Evolutionary conservation across 2,329 filamentous ascomycete species (phyloP).

Genomic region (Xylariaceae sp.): DNA sequence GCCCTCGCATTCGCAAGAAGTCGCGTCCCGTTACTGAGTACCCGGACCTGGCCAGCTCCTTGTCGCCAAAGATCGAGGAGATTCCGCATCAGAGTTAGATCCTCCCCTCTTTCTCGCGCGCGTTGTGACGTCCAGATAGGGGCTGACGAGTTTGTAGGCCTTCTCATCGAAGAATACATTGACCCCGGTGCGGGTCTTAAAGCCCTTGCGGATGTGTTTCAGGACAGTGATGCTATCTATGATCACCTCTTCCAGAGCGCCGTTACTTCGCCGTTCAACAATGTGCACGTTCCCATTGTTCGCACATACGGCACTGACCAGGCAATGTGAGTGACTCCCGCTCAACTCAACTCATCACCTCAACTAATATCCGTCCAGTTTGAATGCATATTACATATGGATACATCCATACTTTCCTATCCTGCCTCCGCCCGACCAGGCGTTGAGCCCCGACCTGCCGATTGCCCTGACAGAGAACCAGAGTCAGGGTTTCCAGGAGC

Average conservation of each 20-base stretch:
- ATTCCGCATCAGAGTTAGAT: slow-evolving; percentile 31
- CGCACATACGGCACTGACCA: slow-evolving; percentile 38
- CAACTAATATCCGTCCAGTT: slow-evolving; percentile 26
- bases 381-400: slow-evolving; percentile 49
- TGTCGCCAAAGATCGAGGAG: slow-evolving; percentile 30
- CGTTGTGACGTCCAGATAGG: background rate
- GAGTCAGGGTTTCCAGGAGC: slow-evolving; percentile 35
- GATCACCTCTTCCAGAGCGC: slow-evolving; percentile 38
- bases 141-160: slow-evolving; percentile 18
- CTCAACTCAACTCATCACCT: background rate
- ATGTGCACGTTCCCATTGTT: slow-evolving; percentile 32
- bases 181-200: slow-evolving; percentile 45
- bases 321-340: slow-evolving; percentile 35
- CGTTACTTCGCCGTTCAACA: slow-evolving; percentile 14
- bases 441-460: slow-evolving; percentile 32
- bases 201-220: slow-evolving; percentile 40
- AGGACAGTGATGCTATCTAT: slow-evolving; percentile 45
- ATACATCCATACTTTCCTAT: slow-evolving; percentile 48
- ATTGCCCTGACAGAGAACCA: slow-evolving; percentile 34
- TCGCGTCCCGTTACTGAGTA: slow-evolving; percentile 27
- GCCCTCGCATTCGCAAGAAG: slow-evolving; percentile 41
- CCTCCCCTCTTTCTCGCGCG: background rate
- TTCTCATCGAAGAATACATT: slow-evolving; percentile 37
- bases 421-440: slow-evolving; percentile 38
- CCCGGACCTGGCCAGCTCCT: slow-evolving; percentile 27